Percentiles rank a stretch among this genome's conserved stretches.
phyloP scores from a whole-genome alignment of 2,329 filamentous ascomycete species.

The Colletotrichum sp. region DNA sequence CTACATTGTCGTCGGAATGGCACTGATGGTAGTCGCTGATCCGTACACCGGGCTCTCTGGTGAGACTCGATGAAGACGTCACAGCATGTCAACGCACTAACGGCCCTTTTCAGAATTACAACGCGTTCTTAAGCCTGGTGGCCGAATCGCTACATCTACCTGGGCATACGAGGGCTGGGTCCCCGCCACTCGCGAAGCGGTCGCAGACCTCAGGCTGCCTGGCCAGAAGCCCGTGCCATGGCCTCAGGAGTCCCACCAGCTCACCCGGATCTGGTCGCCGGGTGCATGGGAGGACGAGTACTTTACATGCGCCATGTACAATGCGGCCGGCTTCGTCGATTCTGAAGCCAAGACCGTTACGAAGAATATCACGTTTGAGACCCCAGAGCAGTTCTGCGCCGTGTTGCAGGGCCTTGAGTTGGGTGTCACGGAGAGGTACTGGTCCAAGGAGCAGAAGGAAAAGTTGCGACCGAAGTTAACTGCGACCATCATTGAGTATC shows the following conservation, averaged over 20 bases:
- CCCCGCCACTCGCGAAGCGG: background rate
- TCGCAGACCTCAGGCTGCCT: background rate
- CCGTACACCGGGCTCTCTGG: background rate
- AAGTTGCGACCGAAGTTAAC: background rate
- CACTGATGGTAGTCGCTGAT: background rate
- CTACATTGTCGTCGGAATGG: background rate
- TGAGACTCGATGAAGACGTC: background rate
- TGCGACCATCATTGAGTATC: background rate
- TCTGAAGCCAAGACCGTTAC: background rate
- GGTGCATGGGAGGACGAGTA: background rate
- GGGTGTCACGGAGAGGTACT: background rate
- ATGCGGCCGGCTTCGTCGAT: background rate
- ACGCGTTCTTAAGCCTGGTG: background rate
- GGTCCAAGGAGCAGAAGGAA: background rate
- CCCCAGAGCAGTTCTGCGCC: background rate
- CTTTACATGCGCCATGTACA: background rate
- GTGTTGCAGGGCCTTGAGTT: background rate
- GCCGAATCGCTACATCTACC: background rate
- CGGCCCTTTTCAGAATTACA: background rate
- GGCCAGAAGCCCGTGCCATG: background rate
- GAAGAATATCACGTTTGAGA: background rate
- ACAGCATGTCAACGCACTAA: background rate
- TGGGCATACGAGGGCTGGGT: constrained; percentile 4
- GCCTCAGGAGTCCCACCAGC: background rate
- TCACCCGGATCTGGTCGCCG: background rate